Evolutionary conservation across 2,329 filamentous ascomycete genomes (phyloP).

Genomic region (Fusarium sp.): DNA sequence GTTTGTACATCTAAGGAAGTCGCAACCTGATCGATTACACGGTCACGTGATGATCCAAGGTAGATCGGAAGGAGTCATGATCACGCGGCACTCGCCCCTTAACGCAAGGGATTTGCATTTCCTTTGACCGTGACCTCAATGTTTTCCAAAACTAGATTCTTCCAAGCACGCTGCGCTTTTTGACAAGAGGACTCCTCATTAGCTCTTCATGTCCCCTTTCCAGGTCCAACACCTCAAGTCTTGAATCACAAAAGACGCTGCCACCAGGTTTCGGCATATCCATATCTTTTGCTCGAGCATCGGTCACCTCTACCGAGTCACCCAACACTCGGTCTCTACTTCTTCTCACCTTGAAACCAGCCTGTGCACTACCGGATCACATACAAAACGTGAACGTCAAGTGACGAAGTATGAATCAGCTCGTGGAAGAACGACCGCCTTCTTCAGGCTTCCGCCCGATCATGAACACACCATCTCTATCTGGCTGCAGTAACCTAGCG

Average conservation of each 20-base stretch:
- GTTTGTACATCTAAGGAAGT: neutral
- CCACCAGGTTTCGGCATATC: neutral
- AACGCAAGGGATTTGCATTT: neutral
- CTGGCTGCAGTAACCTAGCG: conserved; percentile 4
- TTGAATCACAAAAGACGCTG: neutral
- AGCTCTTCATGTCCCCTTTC: neutral
- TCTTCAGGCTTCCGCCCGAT: neutral
- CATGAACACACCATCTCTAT: neutral
- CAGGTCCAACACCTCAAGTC: neutral
- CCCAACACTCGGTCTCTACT: neutral
- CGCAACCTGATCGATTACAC: neutral
- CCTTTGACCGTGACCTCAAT: conserved; percentile 5
- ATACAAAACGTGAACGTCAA: conserved; percentile 5
- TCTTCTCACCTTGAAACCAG: neutral
- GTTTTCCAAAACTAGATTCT: neutral
- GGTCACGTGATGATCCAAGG: conserved; percentile 17
- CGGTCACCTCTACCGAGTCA: neutral
- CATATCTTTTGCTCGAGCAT: neutral
- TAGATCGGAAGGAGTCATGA: conserved; percentile 3
- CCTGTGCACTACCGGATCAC: neutral
- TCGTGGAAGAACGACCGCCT: neutral
- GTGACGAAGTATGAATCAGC: conserved; percentile 6
- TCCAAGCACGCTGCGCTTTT: neutral
- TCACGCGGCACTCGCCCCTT: conserved; percentile 15
- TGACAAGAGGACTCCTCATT: neutral